Conservation (phyloP, 768 basidiomycete species). For the Lactarius evosmus region DNA sequence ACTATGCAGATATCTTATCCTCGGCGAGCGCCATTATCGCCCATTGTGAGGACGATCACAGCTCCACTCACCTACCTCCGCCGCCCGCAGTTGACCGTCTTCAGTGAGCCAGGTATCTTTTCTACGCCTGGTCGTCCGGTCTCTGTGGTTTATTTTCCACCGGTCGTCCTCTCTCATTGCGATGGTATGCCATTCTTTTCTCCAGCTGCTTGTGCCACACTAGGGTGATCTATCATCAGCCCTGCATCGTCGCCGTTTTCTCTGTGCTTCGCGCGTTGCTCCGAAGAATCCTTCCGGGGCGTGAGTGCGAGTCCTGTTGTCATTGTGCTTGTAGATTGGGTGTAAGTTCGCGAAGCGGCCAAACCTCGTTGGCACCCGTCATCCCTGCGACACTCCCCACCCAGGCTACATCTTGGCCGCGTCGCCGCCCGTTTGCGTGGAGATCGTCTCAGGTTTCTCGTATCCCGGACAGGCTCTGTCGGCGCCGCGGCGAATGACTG, state of each 20-base stretch:
- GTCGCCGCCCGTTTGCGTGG: conserved; percentile 6
- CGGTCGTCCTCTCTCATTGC: conserved; percentile 9
- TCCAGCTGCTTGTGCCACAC: background rate
- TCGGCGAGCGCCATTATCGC: background rate
- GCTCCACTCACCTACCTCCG: background rate
- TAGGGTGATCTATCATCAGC: conserved; percentile 10
- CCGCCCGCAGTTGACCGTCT: background rate
- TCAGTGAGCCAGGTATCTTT: conserved; percentile 13
- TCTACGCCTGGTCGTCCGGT: conserved; percentile 5
- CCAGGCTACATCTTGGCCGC: conserved; percentile 4
- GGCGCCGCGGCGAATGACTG: conserved; percentile 5
- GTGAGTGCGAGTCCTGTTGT: background rate
- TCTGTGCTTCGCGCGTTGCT: conserved; percentile 14
- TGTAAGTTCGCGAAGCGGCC: background rate
- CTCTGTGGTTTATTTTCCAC: conserved; percentile 17
- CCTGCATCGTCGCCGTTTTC: conserved; percentile 8
- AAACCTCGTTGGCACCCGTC: background rate
- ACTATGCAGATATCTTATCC: conserved; percentile 8
- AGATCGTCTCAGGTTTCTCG: conserved; percentile 19
- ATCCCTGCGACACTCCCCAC: background rate
- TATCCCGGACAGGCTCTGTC: conserved; percentile 26
- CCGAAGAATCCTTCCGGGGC: background rate
- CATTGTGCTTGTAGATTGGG: background rate
- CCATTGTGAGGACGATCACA: conserved; percentile 7
- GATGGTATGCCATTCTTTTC: conserved; percentile 13